A percentile compares a stretch with the other conserved stretches of the same genome.
Conservation (phyloP, 495 filamentous ascomycete genomes). For the Xylaria palmicola region DNA sequence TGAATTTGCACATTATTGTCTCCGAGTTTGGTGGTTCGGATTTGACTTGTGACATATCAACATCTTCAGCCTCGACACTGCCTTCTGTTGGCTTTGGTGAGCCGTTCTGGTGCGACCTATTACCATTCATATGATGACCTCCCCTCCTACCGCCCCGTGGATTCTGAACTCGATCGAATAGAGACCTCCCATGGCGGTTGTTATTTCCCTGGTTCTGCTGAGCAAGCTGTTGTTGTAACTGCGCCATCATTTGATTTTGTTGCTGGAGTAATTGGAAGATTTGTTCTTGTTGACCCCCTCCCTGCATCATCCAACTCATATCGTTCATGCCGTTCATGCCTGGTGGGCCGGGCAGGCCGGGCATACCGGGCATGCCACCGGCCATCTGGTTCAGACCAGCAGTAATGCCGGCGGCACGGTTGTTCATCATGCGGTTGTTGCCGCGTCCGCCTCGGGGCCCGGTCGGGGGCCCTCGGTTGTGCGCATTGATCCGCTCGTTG, state of each 20-base stretch:
- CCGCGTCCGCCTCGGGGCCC: slow-evolving; percentile 62
- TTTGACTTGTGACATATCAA: slow-evolving; percentile 51
- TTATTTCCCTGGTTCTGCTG: slow-evolving; percentile 38
- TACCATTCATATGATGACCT: slow-evolving; percentile 34
- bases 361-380: slow-evolving; percentile 35
- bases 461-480: slow-evolving; percentile 68
- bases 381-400: slow-evolving; percentile 37
- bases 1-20: slow-evolving; percentile 78
- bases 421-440: slow-evolving; percentile 50
- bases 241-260: slow-evolving; percentile 81
- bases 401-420: slow-evolving; percentile 43
- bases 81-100: slow-evolving; percentile 23
- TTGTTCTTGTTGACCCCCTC: slow-evolving; percentile 63
- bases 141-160: slow-evolving; percentile 42
- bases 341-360: slow-evolving; percentile 37
- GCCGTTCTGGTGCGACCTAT: slow-evolving; percentile 27
- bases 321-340: slow-evolving; percentile 42
- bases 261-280: slow-evolving; percentile 85
- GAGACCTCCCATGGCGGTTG: slow-evolving; percentile 54
- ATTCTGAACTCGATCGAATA: slow-evolving; percentile 72
- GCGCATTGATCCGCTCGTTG: slow-evolving; percentile 73
- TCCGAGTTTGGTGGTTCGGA: slow-evolving; percentile 52
- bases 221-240: slow-evolving; percentile 62
- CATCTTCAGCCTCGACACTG: slow-evolving; percentile 42
- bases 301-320: slow-evolving; percentile 50